A percentile compares a stretch with the other conserved stretches of the same genome.
phyloP scores from a whole-genome alignment of 2,329 filamentous ascomycete species.

The Harringtonia lauricola region DNA sequence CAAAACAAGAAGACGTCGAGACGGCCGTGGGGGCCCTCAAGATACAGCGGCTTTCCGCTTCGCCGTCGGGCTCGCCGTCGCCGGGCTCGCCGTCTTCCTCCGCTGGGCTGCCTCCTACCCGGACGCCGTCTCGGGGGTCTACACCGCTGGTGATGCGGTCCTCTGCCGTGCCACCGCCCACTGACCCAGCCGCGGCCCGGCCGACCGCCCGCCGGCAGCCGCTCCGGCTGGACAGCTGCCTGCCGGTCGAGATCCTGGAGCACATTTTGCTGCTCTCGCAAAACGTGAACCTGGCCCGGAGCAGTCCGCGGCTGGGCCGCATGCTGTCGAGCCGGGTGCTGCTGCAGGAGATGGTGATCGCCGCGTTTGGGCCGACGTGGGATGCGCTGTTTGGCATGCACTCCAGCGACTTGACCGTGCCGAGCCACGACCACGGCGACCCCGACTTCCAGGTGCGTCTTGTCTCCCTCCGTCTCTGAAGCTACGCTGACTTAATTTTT shows the following conservation, averaged over 20 bases:
- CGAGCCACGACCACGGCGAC: conserved; percentile 8
- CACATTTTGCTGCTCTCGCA: conserved; percentile 37
- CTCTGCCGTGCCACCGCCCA: no score
- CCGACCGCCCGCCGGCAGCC: neutral
- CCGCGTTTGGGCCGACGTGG: conserved; percentile 30
- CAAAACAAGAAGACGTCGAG: no score
- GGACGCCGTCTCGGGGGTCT: neutral
- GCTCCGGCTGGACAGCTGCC: conserved; percentile 3
- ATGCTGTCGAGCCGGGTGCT: conserved; percentile 30
- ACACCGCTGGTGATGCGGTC: neutral
- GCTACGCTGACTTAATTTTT: neutral
- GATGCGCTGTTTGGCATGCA: no score
- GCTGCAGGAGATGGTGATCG: conserved; percentile 21
- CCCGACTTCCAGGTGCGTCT: conserved; percentile 24
- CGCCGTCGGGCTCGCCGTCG: no score
- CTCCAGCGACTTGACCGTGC: neutral
- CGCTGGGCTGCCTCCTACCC: neutral
- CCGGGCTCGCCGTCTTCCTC: no score
- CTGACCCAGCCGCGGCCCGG: neutral
- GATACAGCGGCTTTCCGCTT: no score
- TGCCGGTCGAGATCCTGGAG: conserved; percentile 44
- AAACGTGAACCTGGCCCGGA: conserved; percentile 35
- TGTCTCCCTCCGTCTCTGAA: neutral
- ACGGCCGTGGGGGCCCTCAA: no score
- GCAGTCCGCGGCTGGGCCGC: conserved; percentile 31